phyloP scores from a whole-genome alignment of 495 filamentous ascomycete genomes.

The Umbilicaria muhlenbergii region DNA sequence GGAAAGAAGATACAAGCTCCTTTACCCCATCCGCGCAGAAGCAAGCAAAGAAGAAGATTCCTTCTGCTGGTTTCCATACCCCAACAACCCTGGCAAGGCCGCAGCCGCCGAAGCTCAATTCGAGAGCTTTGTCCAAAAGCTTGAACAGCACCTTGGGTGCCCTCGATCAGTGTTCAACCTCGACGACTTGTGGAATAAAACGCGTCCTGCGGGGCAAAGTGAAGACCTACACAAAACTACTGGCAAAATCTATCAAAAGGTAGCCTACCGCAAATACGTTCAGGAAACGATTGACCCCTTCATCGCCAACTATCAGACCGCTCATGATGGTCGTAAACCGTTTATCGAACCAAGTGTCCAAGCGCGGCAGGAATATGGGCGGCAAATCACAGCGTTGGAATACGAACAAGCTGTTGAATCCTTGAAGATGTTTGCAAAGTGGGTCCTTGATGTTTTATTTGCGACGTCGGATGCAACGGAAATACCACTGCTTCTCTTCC shows the following conservation, averaged over 20 bases:
- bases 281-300: conserved; percentile 16
- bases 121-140: conserved; percentile 7
- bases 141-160: conserved; percentile 11
- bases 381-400: not conserved
- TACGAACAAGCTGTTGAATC: conserved; percentile 1
- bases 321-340: conserved; percentile 18
- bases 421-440: conserved; percentile 6
- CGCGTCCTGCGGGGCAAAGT: conserved; percentile 5
- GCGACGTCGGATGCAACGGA: not conserved
- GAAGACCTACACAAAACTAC: conserved; percentile 13
- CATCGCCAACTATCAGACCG: conserved; percentile 21
- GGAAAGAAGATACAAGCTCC: conserved; percentile 8
- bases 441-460: conserved; percentile 8
- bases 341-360: conserved; percentile 18
- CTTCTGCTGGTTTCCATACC: conserved; percentile 6
- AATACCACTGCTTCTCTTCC: conserved; percentile 9
- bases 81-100: not conserved
- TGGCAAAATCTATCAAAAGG: conserved; percentile 13
- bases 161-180: conserved; percentile 7
- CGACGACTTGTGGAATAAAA: conserved; percentile 9
- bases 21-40: conserved; percentile 6
- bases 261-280: conserved; percentile 17
- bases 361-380: conserved; percentile 10
- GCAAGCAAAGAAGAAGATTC: conserved; percentile 1
- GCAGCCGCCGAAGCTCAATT: conserved; percentile 6